Conservation (phyloP, 2,329 filamentous ascomycete species). For the Periconia sp. region DNA sequence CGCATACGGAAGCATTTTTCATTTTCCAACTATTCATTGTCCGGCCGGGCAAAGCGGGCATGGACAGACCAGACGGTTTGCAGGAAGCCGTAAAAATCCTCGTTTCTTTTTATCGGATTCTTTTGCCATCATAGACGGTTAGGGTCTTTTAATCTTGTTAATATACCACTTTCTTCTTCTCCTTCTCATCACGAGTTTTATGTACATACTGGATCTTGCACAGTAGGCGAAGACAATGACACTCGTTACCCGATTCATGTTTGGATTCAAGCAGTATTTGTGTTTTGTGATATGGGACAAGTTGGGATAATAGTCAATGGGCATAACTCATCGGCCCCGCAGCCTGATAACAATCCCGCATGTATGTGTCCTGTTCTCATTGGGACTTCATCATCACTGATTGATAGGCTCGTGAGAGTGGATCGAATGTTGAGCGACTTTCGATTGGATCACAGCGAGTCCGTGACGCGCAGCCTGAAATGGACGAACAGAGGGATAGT, state of each 20-base stretch:
- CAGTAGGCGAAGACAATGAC: neutral
- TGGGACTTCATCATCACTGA: neutral
- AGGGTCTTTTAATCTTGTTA: neutral
- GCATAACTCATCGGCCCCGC: no score
- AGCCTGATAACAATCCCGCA: no score
- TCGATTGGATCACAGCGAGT: no score
- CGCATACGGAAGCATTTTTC: neutral
- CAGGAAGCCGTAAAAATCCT: neutral
- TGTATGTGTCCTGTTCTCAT: neutral
- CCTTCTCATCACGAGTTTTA: neutral
- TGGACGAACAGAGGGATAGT: no score
- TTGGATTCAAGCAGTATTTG: no score
- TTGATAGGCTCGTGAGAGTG: no score
- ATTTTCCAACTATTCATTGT: neutral
- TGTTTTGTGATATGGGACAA: no score
- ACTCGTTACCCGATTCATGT: neutral
- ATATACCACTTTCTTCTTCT: conserved; percentile 1
- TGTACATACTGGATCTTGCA: neutral
- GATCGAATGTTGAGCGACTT: no score
- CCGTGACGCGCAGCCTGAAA: no score
- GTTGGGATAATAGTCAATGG: no score
- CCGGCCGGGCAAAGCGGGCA: no score
- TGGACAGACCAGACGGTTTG: neutral
- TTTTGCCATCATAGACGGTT: neutral
- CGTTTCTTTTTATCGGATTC: neutral